Percentiles rank a stretch among this genome's conserved stretches.
These are phyloP conservation scores for Craterostigma plantagineum DNA, from an alignment of 257 asterid genomes.

Conservation along the genomic window DNA sequence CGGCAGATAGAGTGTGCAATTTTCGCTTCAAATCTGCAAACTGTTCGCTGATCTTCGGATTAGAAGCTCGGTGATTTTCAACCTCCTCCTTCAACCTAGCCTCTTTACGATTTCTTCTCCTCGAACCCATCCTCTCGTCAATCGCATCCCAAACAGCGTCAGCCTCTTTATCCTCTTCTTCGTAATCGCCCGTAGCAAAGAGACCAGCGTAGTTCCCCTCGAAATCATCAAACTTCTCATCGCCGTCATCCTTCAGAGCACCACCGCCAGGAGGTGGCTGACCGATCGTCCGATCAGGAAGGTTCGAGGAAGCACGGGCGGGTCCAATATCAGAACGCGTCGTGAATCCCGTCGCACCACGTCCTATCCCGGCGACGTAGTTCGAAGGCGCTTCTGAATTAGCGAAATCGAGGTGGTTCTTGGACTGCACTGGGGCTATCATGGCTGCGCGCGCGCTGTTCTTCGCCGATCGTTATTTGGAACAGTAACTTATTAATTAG, in stretches of 20 bases:
- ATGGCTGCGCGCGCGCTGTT: too few relatives aligned
- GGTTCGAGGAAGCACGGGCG: constrained; percentile 84
- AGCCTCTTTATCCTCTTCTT: constrained; percentile 86
- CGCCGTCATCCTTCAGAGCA: too few relatives aligned
- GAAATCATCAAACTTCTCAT: constrained; percentile 81
- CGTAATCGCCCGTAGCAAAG: constrained; percentile 89
- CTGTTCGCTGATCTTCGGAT: constrained; percentile 81
- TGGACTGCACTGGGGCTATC: constrained; percentile 55
- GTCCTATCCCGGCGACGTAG: constrained; percentile 88
- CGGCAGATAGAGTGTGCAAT: constrained; percentile 32
- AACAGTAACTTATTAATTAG: too few relatives aligned
- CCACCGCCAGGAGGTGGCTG: too few relatives aligned
- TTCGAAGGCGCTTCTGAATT: constrained; percentile 52
- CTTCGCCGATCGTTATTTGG: too few relatives aligned
- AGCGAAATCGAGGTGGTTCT: constrained; percentile 38
- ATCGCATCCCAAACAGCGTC: constrained; percentile 79
- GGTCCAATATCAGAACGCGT: constrained; percentile 97
- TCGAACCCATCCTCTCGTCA: constrained; percentile 74
- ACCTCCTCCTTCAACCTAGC: constrained; percentile 85
- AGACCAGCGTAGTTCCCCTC: constrained; percentile 84
- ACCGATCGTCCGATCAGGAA: constrained; percentile 69
- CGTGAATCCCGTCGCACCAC: constrained; percentile 96
- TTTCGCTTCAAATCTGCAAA: constrained; percentile 89
- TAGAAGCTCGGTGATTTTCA: constrained; percentile 75
- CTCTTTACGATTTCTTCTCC: constrained; percentile 85